Evolutionary conservation across 352 stramenopile species (phyloP).

Genomic region (Phytophthora ramorum): DNA sequence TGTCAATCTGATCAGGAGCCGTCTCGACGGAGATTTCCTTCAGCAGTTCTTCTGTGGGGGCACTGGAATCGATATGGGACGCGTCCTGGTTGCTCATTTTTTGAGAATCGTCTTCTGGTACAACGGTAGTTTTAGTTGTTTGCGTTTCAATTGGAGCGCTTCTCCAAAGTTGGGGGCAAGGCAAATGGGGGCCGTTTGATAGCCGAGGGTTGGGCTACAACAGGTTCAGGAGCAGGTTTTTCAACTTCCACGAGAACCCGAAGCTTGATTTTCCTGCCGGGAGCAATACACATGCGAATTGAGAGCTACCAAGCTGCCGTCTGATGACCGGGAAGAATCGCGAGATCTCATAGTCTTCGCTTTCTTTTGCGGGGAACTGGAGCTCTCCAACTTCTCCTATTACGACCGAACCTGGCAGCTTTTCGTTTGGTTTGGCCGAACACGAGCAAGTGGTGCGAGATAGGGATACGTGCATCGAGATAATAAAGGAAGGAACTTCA

Average conservation of each 20-base stretch:
- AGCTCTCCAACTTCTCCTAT: constrained; percentile 42
- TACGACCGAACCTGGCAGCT: background rate
- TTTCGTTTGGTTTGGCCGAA: background rate
- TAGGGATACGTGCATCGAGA: constrained; percentile 26
- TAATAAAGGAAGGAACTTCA: constrained; percentile 8
- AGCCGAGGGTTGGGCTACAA: constrained; percentile 9
- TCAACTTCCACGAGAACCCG: constrained; percentile 35
- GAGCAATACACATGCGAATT: constrained; percentile 6
- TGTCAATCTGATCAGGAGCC: constrained; percentile 9
- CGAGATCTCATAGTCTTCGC: constrained; percentile 33
- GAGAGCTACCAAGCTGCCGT: constrained; percentile 4
- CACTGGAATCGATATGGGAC: constrained; percentile 8
- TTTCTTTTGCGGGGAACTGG: constrained; percentile 23
- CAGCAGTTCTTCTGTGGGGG: constrained; percentile 22
- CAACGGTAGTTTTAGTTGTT: constrained; percentile 48
- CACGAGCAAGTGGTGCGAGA: constrained; percentile 16
- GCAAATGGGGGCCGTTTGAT: constrained; percentile 12
- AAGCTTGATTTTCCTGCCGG: constrained; percentile 48
- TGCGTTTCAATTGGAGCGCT: constrained; percentile 46
- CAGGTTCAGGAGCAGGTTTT: constrained; percentile 5
- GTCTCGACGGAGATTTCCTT: constrained; percentile 30
- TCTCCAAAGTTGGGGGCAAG: constrained; percentile 38
- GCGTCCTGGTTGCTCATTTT: constrained; percentile 5
- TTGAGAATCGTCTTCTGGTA: constrained; percentile 26
- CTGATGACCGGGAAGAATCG: constrained; percentile 43